Evolutionary conservation across 2,329 filamentous ascomycete genomes (phyloP).

Genomic region (Hypoxylon sp.): DNA sequence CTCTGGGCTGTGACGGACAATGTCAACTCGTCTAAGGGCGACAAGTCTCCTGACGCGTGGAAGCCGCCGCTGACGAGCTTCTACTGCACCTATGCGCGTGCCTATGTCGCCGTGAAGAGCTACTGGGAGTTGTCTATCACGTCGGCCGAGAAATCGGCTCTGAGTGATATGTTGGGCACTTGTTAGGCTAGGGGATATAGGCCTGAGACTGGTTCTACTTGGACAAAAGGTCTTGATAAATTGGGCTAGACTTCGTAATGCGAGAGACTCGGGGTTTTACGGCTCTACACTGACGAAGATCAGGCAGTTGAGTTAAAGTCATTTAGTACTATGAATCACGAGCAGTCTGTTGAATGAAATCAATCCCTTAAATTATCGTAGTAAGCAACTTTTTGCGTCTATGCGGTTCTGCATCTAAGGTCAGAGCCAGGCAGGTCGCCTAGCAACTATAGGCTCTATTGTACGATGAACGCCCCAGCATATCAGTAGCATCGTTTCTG

Average conservation of each 20-base stretch:
- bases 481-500: neutral
- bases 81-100: constrained; percentile 83
- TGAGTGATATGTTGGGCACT: constrained; percentile 74
- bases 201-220: neutral
- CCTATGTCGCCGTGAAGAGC: constrained; percentile 85
- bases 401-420: constrained; percentile 17
- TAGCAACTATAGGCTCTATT: constrained; percentile 29
- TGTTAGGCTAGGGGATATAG: constrained; percentile 61
- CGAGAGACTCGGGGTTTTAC: neutral
- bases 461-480: constrained; percentile 17
- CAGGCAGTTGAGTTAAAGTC: constrained; percentile 4
- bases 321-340: neutral
- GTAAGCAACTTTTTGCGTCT: constrained; percentile 26
- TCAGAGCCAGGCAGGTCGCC: constrained; percentile 9
- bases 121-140: constrained; percentile 79
- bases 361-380: constrained; percentile 19
- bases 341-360: neutral
- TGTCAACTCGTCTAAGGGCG: constrained; percentile 82
- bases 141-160: constrained; percentile 77
- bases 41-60: constrained; percentile 81
- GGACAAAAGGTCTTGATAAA: neutral
- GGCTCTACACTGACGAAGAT: neutral
- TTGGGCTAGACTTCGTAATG: neutral
- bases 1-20: constrained; percentile 84
- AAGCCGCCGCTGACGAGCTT: constrained; percentile 78